phyloP scores from a whole-genome alignment of 169 alveolate genomes.

The Eimeria tenella region DNA sequence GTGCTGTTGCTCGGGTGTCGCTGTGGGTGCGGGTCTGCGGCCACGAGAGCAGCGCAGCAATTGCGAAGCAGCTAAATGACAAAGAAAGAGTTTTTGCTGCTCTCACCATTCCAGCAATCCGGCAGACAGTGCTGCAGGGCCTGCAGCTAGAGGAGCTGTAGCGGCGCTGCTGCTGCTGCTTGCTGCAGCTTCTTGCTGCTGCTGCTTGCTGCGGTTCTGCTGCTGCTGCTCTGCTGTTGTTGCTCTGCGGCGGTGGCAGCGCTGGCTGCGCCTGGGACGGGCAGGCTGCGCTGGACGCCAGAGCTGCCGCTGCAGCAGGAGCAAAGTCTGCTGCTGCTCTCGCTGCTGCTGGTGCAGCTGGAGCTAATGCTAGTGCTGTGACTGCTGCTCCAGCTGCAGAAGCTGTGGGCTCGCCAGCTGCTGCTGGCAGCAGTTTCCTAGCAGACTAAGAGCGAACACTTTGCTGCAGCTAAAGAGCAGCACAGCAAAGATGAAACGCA shows the following conservation, averaged over 20 bases:
- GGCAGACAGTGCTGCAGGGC: conserved; percentile 47
- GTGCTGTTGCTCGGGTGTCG: conserved; percentile 4
- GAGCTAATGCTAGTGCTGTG: neutral
- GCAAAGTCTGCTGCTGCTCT: neutral
- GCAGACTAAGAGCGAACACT: too few relatives aligned
- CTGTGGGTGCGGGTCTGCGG: conserved; percentile 83
- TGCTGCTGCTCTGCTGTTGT: neutral
- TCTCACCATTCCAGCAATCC: neutral
- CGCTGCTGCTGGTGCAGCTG: neutral
- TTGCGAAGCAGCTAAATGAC: conserved; percentile 92
- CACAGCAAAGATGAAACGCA: too few relatives aligned
- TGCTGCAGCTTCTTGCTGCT: neutral
- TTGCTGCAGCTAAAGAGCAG: too few relatives aligned
- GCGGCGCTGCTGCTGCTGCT: neutral
- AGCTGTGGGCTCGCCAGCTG: neutral
- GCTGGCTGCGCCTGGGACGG: neutral
- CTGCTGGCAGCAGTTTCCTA: neutral
- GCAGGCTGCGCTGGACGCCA: neutral
- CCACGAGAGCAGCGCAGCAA: conserved; percentile 86
- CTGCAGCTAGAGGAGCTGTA: neutral
- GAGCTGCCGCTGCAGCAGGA: neutral
- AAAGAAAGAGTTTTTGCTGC: conserved; percentile 87
- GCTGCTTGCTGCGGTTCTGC: neutral
- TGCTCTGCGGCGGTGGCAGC: conserved; percentile 6
- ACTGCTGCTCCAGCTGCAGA: neutral